Conservation (phyloP, 192 early-diverging fungal species). For the Backusella morwellensis region DNA sequence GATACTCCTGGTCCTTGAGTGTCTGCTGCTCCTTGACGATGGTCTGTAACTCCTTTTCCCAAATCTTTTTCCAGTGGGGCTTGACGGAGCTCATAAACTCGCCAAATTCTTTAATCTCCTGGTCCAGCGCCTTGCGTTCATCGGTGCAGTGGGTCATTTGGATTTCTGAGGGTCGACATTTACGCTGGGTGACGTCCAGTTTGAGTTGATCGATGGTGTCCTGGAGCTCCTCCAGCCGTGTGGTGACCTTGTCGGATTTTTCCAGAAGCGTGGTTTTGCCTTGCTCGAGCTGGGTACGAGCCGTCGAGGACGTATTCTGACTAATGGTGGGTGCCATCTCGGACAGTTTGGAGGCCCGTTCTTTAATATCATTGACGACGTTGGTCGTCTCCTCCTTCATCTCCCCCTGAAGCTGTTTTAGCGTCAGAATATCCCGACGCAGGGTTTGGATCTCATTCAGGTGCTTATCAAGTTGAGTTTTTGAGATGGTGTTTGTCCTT, state of each 20-base stretch:
- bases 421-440: constrained; percentile 45
- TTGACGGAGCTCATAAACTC: constrained; percentile 60
- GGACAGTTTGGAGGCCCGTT: constrained; percentile 7
- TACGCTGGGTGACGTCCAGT: constrained; percentile 67
- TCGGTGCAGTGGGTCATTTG: constrained; percentile 52
- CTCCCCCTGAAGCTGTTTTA: constrained; percentile 47
- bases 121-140: constrained; percentile 48
- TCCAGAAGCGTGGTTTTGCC: constrained; percentile 47
- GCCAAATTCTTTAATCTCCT: constrained; percentile 53
- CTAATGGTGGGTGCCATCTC: constrained; percentile 8
- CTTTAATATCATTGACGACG: constrained; percentile 19
- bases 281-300: constrained; percentile 44
- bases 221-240: constrained; percentile 58
- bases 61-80: constrained; percentile 77
- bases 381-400: constrained; percentile 4
- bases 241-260: constrained; percentile 46
- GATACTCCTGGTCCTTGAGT: constrained; percentile 74
- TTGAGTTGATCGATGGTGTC: constrained; percentile 71
- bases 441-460: constrained; percentile 45
- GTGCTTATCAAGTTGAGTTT: constrained; percentile 31
- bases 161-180: constrained; percentile 54
- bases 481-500: not conserved
- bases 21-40: constrained; percentile 80
- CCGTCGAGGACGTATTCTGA: not conserved
- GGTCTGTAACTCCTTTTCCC: constrained; percentile 81